Evolutionary conservation across 495 filamentous ascomycete species (phyloP).

Genomic region (Aspergillus asperescens): DNA sequence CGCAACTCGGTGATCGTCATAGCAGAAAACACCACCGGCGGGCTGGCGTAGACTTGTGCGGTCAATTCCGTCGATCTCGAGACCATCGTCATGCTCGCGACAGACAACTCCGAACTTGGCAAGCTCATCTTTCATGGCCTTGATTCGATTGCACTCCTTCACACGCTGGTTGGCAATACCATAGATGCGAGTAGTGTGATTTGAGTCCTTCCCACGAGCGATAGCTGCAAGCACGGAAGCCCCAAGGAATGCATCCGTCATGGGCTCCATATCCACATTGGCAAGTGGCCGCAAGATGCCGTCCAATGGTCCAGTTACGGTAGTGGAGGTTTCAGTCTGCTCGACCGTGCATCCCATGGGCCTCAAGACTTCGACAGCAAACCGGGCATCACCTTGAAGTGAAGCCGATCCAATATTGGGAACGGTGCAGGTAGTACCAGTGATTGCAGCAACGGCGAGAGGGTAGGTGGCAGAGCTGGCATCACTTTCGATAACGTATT

Average conservation of each 20-base stretch:
- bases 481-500: slow-evolving; percentile 93
- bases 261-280: slow-evolving; percentile 95
- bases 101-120: slow-evolving; percentile 92
- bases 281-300: slow-evolving; percentile 65
- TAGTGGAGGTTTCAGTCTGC: slow-evolving; percentile 81
- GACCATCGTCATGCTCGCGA: slow-evolving; percentile 85
- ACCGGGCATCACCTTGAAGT: slow-evolving; percentile 91
- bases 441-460: slow-evolving; percentile 89
- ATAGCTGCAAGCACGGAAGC: slow-evolving; percentile 91
- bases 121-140: slow-evolving; percentile 92
- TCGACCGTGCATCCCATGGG: slow-evolving; percentile 93
- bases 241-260: slow-evolving; percentile 98
- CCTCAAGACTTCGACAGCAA: slow-evolving; percentile 81
- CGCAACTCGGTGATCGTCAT: slow-evolving; percentile 96
- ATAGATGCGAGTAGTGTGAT: slow-evolving; percentile 70
- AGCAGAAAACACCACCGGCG: slow-evolving; percentile 72
- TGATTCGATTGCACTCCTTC: slow-evolving; percentile 97
- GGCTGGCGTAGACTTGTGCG: slow-evolving; percentile 56
- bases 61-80: slow-evolving; percentile 71
- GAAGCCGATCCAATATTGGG: slow-evolving; percentile 92
- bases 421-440: slow-evolving; percentile 88
- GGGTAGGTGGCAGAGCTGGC: slow-evolving; percentile 97
- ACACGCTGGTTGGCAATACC: slow-evolving; percentile 99
- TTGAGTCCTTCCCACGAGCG: slow-evolving; percentile 54
- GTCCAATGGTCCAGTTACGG: slow-evolving; percentile 77